Evolutionary conservation across 2,329 filamentous ascomycete species (phyloP).

Genomic region (Clonostachys chloroleuca): DNA sequence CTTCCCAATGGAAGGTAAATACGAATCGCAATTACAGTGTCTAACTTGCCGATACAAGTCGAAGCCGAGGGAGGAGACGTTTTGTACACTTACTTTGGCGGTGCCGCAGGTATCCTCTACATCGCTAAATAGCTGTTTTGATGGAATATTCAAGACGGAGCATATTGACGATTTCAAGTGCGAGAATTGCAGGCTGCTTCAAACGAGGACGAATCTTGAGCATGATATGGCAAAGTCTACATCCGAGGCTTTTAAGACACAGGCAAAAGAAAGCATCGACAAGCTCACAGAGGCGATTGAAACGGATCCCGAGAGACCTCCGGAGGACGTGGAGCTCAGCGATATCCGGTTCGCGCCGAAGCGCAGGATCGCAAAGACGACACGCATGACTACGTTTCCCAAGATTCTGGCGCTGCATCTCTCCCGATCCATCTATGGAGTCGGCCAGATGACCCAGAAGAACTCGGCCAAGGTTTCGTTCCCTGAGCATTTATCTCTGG

Average conservation of each 20-base stretch:
- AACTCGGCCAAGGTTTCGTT: constrained; percentile 94
- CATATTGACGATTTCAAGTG: constrained; percentile 97
- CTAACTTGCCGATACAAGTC: constrained; percentile 86
- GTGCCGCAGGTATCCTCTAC: constrained; percentile 82
- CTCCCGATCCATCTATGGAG: constrained; percentile 87
- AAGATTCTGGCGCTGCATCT: constrained; percentile 89
- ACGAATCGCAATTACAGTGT: constrained; percentile 95
- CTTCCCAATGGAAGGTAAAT: constrained; percentile 87
- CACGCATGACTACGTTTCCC: constrained; percentile 81
- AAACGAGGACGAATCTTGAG: constrained; percentile 64
- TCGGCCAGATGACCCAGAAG: constrained; percentile 73
- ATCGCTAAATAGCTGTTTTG: constrained; percentile 82
- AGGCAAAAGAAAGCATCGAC: constrained; percentile 53
- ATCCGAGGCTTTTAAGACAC: constrained; percentile 44
- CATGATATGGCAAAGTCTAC: constrained; percentile 51
- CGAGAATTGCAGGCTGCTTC: constrained; percentile 83
- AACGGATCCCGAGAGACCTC: constrained; percentile 75
- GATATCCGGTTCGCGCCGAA: constrained; percentile 69
- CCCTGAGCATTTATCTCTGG: constrained; percentile 79
- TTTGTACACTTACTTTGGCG: constrained; percentile 87
- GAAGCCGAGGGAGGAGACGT: constrained; percentile 75
- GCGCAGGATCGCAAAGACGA: constrained; percentile 80
- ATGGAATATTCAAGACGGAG: constrained; percentile 90
- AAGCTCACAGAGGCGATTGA: constrained; percentile 67
- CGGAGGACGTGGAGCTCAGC: constrained; percentile 70